Base-by-base conservation (phyloP, 306 rosid species). In the Alnus rubra region DNA sequence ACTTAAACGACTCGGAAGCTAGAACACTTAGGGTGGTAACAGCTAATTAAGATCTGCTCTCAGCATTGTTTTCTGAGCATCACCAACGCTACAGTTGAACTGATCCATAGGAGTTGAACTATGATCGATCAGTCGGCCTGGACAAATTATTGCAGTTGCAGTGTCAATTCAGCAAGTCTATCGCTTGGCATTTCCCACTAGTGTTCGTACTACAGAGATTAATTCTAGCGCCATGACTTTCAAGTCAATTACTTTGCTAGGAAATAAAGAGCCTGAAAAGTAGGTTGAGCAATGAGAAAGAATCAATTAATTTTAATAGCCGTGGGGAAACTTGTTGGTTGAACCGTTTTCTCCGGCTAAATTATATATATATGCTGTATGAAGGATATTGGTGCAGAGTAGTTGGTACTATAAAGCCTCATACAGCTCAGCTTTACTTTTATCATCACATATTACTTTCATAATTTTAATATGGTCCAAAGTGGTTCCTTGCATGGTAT, bases 341-440 rank as follows among this genome's bases (percentile, higher is more conserved):
- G 76, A 72, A 50, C 79, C 59, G 77, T 18, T 69, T 76, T 68
- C 18, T 77, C 30, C 84, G 62, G 84, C 87, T 49, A 76, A 80
- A 62, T 80, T 76, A 76, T 23, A 23, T 23, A 23, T 23, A 23
- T 23, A 23, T 73, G 15, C 62, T 37, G 37, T 9, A 5, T 2
- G 62, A 45, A 62, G 62, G 49, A 58, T 59, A 8, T 45, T 75
- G 81, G 76, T 62, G 80, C 7, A 9, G 31, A 55, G 83, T 79
- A 62, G 86, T 76, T 81, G 84, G 80, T n/a, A 54, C n/a, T 80
- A 39, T 80, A 37, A 79, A 52, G 63, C 16, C 69, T 31, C n/a
- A 15, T 33, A 60, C 72, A 19, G 3, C 71, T 35, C 3, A 31
- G 23, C 42, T 53, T 12, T 56, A 54, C 14, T 76, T 9, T 53